Base-by-base conservation (phyloP, 1,284 basidiomycete species). In the Heterobasidion annosum region DNA sequence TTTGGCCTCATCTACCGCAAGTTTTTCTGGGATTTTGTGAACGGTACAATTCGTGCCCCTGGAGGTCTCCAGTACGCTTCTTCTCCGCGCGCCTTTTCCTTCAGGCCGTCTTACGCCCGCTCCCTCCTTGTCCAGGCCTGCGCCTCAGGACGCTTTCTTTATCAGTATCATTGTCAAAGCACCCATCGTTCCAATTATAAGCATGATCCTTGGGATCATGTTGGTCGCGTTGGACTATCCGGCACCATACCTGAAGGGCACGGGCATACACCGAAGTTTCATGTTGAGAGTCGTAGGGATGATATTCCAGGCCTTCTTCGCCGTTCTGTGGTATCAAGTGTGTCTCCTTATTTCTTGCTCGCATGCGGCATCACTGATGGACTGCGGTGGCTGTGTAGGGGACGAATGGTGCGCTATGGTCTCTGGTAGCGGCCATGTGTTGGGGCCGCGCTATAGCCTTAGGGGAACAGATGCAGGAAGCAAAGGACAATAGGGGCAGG, bases 21-120 rank as follows among this genome's bases (percentile, higher is more conserved):
- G 71, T 93, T 90, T 77, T 91, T 93, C 72, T 93, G 88, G 84
- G 92, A 94, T 73, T 87, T 89, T 63, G 69, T 87, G 15, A 78
- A 77, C 58, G 87, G 87, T 51, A 83, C 75, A 62, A 60, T 86
- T 57, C 83, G 88, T 60, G 75, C 81, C 63, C 88, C 89, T 45
- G 84, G 84, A 70, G 89, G 90, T 57, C 58, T 91, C 37, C 86
- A 92, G 91, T 93, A 63, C 65, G 87, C 84, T 12, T 51, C 16
- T 53, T 15, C 32, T 13, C 42, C 16, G 8, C 19, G n/a, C 51
- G 46, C 45, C 54, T 40, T 19, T 37, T 32, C 15, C 13, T 32
- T 48, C 13, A 8, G n/a, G 48, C 40, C 32, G 45, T 37, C 33
- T 40, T n/a, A 40, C n/a, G 1, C 37, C 37, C n/a, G 7, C n/a